Evolutionary conservation across 208 protist species (phyloP).

Genomic region (Wallacemonas collosoma): DNA sequence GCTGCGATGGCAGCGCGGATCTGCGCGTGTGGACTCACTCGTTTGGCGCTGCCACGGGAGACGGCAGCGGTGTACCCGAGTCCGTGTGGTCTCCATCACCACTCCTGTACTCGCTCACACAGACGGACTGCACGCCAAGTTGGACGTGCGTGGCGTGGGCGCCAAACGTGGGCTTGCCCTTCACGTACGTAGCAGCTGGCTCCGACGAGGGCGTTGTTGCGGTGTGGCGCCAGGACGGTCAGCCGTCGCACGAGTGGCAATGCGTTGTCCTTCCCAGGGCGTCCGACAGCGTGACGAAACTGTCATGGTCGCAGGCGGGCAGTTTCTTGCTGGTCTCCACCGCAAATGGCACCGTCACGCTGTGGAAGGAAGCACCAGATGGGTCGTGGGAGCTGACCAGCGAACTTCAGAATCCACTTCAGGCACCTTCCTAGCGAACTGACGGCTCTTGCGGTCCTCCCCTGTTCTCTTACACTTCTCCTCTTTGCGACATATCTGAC

Average conservation of each 20-base stretch:
- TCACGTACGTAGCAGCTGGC: slow-evolving; percentile 82
- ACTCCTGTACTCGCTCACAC: slow-evolving; percentile 32
- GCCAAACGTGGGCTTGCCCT: slow-evolving; percentile 74
- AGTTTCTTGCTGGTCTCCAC: slow-evolving; percentile 82
- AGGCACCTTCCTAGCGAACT: no score
- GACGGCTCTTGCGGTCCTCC: no score
- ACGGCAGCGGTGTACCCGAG: slow-evolving; percentile 24
- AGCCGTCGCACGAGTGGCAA: slow-evolving; percentile 46
- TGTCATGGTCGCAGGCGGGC: slow-evolving; percentile 85
- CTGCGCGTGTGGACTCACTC: slow-evolving; percentile 71
- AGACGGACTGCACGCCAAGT: slow-evolving; percentile 21
- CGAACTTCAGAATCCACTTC: slow-evolving; percentile 41
- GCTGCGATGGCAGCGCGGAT: slow-evolving; percentile 49
- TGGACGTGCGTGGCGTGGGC: slow-evolving; percentile 83
- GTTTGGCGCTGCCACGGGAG: slow-evolving; percentile 20
- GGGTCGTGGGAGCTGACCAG: slow-evolving; percentile 69
- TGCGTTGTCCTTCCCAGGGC: slow-evolving; percentile 31
- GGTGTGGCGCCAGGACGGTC: slow-evolving; percentile 81
- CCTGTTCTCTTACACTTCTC: no score
- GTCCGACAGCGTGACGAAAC: slow-evolving; percentile 56
- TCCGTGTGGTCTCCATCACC: slow-evolving; percentile 49
- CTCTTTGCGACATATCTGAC: not conserved
- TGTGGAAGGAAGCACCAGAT: slow-evolving; percentile 70
- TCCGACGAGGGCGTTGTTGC: slow-evolving; percentile 73
- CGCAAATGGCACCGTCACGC: slow-evolving; percentile 67